Base-by-base conservation (phyloP, 108 stramenopile species). In the Pseudonitzschia pungens region DNA sequence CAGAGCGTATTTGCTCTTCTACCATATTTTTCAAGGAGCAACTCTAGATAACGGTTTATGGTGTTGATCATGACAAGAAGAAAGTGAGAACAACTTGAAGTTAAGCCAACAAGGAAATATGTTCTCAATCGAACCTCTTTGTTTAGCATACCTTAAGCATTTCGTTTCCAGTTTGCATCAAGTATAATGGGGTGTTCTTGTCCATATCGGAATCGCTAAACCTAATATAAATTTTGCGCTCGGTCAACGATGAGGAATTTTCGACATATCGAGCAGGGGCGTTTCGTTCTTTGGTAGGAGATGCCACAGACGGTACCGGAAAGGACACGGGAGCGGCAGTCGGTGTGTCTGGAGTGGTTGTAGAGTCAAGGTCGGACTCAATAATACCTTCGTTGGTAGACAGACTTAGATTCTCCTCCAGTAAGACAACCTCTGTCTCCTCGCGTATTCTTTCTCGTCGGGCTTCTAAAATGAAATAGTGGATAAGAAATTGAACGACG, bases 321-420 rank as follows among this genome's bases (percentile, higher is more conserved):
- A 14, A 20, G 29, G 31, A 9, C 26, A 9, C 36, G 7, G 60
- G 60, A 31, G 29, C 60, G 8, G 32, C 15, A 14, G 60, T 62
- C 33, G 60, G 60, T 12, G 60, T 62, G 40, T 62, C 29, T 4
- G 60, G 36, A 11, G 31, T 15, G 32, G 9, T 14, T 62, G 31
- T 62, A 27, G 4, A 15, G 27, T 58, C 57, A 14, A 58, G 15
- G 18, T 62, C 60, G 12, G 60, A 40, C 16, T 62, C 60, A 4
- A 62, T 48, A n/a, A 14, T 24, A 21, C 44, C 6, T 16, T 69
- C 78, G 36, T 33, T 31, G 29, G 76, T 70, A 45, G 76, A 53
- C n/a, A 70, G 54, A 32, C 78, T 79, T 22, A 78, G 32, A 52
- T 45, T 66, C 67, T 79, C 78, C 27, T 78, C 77, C 57, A 78